Evolutionary conservation across 2,329 filamentous ascomycete genomes (phyloP), one percentile per base, ranked within the genome.

Genomic region (Hypocreales sp.): DNA sequence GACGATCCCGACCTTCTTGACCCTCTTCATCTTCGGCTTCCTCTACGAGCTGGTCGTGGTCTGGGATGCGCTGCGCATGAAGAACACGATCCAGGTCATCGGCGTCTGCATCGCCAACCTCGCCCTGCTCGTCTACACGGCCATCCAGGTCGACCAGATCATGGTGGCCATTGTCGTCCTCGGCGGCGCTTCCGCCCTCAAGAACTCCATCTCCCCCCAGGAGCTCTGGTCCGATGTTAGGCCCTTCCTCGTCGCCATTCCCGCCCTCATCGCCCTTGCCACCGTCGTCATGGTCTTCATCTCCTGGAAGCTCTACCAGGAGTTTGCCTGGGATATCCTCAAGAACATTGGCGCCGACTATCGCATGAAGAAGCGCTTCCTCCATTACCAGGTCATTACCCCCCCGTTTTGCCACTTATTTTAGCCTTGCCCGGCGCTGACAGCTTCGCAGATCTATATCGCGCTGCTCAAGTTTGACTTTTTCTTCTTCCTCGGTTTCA

Each of bases 401-500:
- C n/a, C n/a, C n/a, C n/a, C n/a, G n/a, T n/a, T n/a, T n/a, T n/a
- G n/a, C n/a, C n/a, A n/a, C n/a, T n/a, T n/a, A n/a, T n/a, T n/a
- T n/a, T n/a, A n/a, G n/a, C n/a, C n/a, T n/a, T n/a, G n/a, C n/a
- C n/a, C n/a, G n/a, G 10, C 32, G 34, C 42, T 50, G 36, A 45
- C 33, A 12, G 16, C 1, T 3, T 4, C 6, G 5, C 35, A 93
- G 86, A 86, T 98, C 51, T 98, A 94, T 55, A 94, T 98, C 45
- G 83, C 90, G 20, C 69, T 98, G 8, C 68, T 98, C 38, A 98
- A 98, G 56, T 98, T 98, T 52, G 90, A 98, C 58, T 95, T 98
- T 57, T 98, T 98, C 72, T 95, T 98, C 64, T 98, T 98, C 66
- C 72, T 98, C 27, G 90, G 87, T 29, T 98, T 98, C 53, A 95